Conservation (phyloP, 208 protist genomes). For the Acanthamoeba quina region DNA sequence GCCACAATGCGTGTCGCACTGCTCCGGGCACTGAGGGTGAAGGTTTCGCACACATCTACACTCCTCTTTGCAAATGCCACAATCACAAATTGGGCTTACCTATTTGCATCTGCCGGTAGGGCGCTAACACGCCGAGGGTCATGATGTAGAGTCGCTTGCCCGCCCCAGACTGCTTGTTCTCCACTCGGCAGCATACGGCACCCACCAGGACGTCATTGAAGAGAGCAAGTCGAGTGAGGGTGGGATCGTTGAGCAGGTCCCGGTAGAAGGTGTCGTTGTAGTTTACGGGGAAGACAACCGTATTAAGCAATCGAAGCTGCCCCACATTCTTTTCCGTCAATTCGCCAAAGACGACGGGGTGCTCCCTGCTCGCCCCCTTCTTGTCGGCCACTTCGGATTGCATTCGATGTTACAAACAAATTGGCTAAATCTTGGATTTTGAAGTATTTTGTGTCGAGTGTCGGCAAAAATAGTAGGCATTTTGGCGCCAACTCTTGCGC, state of each 20-base stretch:
- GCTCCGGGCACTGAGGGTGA: background rate
- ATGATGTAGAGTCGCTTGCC: conserved; percentile 94
- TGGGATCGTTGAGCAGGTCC: conserved; percentile 67
- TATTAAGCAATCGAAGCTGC: conserved; percentile 80
- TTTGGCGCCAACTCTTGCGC: background rate
- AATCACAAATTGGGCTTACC: conserved; percentile 71
- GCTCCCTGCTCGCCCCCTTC: conserved; percentile 30
- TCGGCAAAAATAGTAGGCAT: too few relatives aligned
- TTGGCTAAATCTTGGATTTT: too few relatives aligned
- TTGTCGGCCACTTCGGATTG: background rate
- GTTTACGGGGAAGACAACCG: conserved; percentile 76
- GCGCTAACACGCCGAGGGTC: conserved; percentile 94
- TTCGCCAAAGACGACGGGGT: conserved; percentile 72
- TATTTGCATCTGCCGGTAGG: conserved; percentile 94
- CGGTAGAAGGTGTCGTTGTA: conserved; percentile 85
- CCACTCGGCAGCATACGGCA: conserved; percentile 93
- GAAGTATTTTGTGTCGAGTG: too few relatives aligned
- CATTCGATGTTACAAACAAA: background rate
- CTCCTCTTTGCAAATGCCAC: background rate
- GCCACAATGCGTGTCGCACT: background rate
- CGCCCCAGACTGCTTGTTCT: conserved; percentile 85
- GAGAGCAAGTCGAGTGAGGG: conserved; percentile 82
- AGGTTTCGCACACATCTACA: background rate
- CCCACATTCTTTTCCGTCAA: conserved; percentile 84
- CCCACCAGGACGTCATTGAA: conserved; percentile 95